Conservation (phyloP, 73 alveolate species). For the Paramecium tetraurelia region DNA sequence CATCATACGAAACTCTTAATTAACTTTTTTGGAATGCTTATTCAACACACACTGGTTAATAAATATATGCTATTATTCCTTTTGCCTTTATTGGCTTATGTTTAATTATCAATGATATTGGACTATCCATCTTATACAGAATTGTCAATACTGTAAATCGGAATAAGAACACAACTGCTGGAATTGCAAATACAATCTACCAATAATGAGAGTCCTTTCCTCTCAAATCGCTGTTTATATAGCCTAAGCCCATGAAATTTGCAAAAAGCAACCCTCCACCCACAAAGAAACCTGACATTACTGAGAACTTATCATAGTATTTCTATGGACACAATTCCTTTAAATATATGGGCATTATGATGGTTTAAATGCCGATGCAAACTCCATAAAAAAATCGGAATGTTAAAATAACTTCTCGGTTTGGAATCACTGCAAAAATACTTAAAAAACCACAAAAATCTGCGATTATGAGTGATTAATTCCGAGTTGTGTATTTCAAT, state of each 20-base stretch:
- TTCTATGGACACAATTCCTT: constrained; percentile 26
- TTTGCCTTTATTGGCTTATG: not conserved
- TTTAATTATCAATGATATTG: not conserved
- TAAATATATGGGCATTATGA: not conserved
- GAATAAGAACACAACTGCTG: not conserved
- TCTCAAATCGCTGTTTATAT: not conserved
- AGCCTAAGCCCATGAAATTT: not conserved
- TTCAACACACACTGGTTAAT: not conserved
- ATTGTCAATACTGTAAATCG: not conserved
- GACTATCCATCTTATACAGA: not conserved
- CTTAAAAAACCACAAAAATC: constrained; percentile 24
- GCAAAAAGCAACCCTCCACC: constrained; percentile 1
- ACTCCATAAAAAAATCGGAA: constrained; percentile 13
- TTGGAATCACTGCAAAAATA: not conserved
- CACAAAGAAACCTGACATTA: not conserved
- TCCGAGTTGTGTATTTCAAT: not conserved
- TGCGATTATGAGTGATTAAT: not conserved
- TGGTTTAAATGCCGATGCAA: not conserved
- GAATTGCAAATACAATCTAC: not conserved
- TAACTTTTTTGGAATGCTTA: not conserved
- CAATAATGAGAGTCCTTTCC: not conserved
- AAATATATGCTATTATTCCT: not conserved
- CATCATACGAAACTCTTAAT: not conserved
- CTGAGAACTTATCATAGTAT: not conserved
- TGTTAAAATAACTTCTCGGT: constrained; percentile 14